Evolutionary conservation across 75 land plant genomes (phyloP), one percentile per base, ranked within the genome.

Genomic region (Picea sitchensis): DNA sequence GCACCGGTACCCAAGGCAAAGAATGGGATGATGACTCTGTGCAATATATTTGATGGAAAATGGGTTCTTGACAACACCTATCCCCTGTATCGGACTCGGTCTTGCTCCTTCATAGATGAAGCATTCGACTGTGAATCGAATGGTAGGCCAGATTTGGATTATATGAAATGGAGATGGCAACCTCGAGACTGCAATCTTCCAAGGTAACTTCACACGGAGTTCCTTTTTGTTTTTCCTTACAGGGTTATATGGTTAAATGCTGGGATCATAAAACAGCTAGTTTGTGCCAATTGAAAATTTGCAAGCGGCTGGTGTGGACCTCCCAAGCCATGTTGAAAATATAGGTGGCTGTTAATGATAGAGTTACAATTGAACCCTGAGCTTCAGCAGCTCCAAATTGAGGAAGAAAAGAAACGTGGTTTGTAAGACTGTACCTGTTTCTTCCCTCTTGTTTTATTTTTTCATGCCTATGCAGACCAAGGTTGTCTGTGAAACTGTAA

Each of bases 1-100:
- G 73, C 32, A 38, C 51, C 73, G n/a, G 0, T 44, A 38, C 73
- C 30, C 77, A 30, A 57, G 34, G 58, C 5, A 21, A 41, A 41
- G 4, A 57, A 75, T 57, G 59, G 30, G n/a, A 12, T 23, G 21
- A 11, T 5, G 30, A 15, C 77, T 3, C 17, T 17, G 4, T 91
- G 92, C 56, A 81, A 91, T 62, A 57, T 91, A 1, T 86, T 79
- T 65, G 80, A 82, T 44, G 95, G 95, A 26, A 60, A 77, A 57
- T 93, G 95, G 95, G 90, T 93, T 58, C 64, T 54, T 13, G 94
- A 93, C 59, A 86, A 79, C n/a, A 76, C 81, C 2, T 84, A 82
- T 59, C 94, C 95, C 9, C 79, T 83, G 13, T 93, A 91, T 57
- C 54, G 60, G 4, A 61, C 88, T 36, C 65, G 76, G 51, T 80